These are phyloP conservation scores for Clarireedia monteithiana DNA, from an alignment of 2,329 filamentous ascomycete species.

Conservation along the genomic window DNA sequence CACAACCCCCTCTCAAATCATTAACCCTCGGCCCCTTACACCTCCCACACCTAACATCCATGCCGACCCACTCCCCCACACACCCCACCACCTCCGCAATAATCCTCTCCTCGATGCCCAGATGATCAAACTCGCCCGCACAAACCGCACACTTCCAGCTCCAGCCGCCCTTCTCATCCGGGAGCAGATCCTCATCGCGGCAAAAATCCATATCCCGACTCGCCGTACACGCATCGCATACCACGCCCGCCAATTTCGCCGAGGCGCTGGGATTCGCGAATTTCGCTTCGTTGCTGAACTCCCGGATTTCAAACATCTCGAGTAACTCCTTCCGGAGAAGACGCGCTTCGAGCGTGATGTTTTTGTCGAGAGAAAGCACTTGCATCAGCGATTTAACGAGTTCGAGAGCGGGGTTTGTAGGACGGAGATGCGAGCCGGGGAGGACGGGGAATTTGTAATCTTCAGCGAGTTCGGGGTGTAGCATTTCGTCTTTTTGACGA, in stretches of 20 bases:
- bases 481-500: conserved; percentile 78
- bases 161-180: conserved; percentile 33
- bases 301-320: conserved; percentile 83
- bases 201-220: conserved; percentile 86
- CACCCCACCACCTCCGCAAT: conserved; percentile 68
- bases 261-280: conserved; percentile 80
- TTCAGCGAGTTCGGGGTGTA: conserved; percentile 77
- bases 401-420: conserved; percentile 73
- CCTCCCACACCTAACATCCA: conserved; percentile 74
- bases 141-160: conserved; percentile 75
- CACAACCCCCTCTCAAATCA: conserved; percentile 95
- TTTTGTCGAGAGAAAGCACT: conserved; percentile 82
- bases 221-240: conserved; percentile 86
- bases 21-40: conserved; percentile 72
- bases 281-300: conserved; percentile 81
- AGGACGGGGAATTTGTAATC: conserved; percentile 83
- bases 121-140: conserved; percentile 64
- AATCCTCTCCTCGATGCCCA: conserved; percentile 76
- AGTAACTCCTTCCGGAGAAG: conserved; percentile 84
- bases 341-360: conserved; percentile 80
- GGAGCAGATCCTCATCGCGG: conserved; percentile 74
- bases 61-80: conserved; percentile 74
- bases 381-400: conserved; percentile 92
- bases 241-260: conserved; percentile 65
- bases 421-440: conserved; percentile 60